Evolutionary conservation across 73 alveolate species (phyloP).

Genomic region (Blepharisma japonicum): DNA sequence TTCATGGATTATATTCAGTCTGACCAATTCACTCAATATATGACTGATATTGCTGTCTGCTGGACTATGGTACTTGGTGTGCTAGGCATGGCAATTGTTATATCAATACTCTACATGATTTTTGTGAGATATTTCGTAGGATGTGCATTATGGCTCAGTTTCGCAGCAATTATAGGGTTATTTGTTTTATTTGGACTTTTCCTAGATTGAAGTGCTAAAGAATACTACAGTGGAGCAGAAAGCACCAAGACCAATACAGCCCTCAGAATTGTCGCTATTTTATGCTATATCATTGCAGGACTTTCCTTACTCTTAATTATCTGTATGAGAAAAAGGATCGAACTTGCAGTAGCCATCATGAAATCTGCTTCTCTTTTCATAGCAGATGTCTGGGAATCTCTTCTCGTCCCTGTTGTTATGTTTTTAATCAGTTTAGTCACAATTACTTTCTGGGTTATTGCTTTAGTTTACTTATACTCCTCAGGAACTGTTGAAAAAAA

Average conservation of each 20-base stretch:
- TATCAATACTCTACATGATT: constrained; percentile 20
- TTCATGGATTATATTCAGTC: neutral
- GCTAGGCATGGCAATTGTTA: constrained; percentile 35
- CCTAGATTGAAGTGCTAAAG: too few species aligned
- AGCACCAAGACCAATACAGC: too few species aligned
- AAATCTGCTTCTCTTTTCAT: constrained; percentile 89
- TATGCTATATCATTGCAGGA: constrained; percentile 55
- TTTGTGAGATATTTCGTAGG: constrained; percentile 37
- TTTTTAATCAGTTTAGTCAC: constrained; percentile 60
- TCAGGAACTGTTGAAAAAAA: constrained; percentile 82
- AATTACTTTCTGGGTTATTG: constrained; percentile 81
- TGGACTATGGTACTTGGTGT: constrained; percentile 35
- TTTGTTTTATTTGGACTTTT: constrained; percentile 25
- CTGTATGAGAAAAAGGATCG: constrained; percentile 84
- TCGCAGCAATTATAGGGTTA: constrained; percentile 11
- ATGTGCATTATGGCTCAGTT: constrained; percentile 38
- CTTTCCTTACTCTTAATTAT: constrained; percentile 53
- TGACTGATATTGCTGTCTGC: neutral
- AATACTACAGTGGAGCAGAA: too few species aligned
- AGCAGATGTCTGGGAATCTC: constrained; percentile 57
- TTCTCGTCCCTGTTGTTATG: constrained; percentile 86
- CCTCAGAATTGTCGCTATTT: constrained; percentile 1
- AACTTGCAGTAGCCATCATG: constrained; percentile 89
- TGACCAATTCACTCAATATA: neutral
- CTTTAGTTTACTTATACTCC: constrained; percentile 76